Base-by-base conservation (phyloP, 441 rosid species). In the Melastoma candidum region DNA sequence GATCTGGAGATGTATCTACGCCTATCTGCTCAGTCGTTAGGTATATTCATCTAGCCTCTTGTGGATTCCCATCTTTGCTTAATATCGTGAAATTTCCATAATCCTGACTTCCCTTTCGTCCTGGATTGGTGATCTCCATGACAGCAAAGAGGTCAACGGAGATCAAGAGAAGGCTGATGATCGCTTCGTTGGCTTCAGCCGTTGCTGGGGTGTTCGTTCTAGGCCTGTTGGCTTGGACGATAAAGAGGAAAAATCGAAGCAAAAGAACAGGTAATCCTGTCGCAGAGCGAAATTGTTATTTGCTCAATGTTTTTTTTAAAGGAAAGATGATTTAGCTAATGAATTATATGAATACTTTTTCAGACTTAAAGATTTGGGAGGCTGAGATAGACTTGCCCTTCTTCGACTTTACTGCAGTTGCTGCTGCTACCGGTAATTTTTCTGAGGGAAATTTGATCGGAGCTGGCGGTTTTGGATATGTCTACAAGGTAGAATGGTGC, bases 401-500 rank as follows among this genome's bases (percentile, higher is more conserved):
- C 2, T 63, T 68, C 46, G 52, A 56, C 55, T 61, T 77, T n/a
- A 22, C 51, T 2, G 62, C 51, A 0, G 48, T 77, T 12, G 27
- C 51, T 0, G 41, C 26, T 5, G 78, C 78, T 6, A 77, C 76
- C 0, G 11, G 66, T 53, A 60, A 66, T 49, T 74, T 73, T 60
- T 64, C 78, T 3, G 0, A 3, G 11, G 11, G 11, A 11, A 68
- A 64, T 7, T 11, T 43, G 11, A 41, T 74, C 5, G 71, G 82
- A 36, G 50, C 46, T 2, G 78, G 73, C 36, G 69, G 78, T 4
- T 74, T 74, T 26, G 77, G 78, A 2, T 26, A 53, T 3, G 72
- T 77, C 4, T 71, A 63, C 60, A 73, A 52, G 81, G 76, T 76
- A 56, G 24, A 2, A 13, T 29, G 27, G 24, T 11, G 5, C 25